phyloP scores from a whole-genome alignment of 2,329 filamentous ascomycete genomes.

The Calonectria multiphialidica region DNA sequence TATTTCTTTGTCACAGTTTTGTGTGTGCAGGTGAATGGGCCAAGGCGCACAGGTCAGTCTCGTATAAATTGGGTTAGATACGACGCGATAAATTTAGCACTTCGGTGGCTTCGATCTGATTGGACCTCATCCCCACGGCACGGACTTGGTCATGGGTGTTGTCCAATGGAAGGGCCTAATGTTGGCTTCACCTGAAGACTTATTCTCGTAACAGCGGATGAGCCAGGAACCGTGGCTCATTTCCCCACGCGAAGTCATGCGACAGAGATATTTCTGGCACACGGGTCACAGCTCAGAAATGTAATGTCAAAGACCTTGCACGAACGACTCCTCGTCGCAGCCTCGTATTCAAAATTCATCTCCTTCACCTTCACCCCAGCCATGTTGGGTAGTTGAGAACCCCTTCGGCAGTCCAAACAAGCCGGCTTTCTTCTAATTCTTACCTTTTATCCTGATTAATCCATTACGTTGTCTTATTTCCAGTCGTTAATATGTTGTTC shows the following conservation, averaged over 20 bases:
- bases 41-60: not conserved
- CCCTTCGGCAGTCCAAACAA: not conserved
- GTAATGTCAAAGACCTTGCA: not conserved
- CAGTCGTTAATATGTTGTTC: conserved; percentile 43
- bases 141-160: not conserved
- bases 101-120: not conserved
- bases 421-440: conserved; percentile 15
- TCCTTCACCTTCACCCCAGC: not conserved
- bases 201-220: not conserved
- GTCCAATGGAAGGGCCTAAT: not conserved
- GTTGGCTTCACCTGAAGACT: not conserved
- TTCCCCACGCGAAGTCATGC: not conserved
- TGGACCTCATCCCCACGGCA: not conserved
- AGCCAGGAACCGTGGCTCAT: not conserved
- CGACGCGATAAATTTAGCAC: not conserved
- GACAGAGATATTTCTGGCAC: not conserved
- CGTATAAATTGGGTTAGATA: not conserved
- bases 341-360: not conserved
- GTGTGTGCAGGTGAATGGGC: too few species aligned
- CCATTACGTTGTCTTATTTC: conserved; percentile 41
- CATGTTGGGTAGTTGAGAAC: not conserved
- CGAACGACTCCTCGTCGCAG: not conserved
- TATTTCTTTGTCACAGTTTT: too few species aligned
- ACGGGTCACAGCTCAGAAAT: not conserved
- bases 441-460: conserved; percentile 33